Evolutionary conservation across 1,284 basidiomycete species (phyloP), one percentile per base, ranked within the genome.

Genomic region (Hemileia vastatrix): DNA sequence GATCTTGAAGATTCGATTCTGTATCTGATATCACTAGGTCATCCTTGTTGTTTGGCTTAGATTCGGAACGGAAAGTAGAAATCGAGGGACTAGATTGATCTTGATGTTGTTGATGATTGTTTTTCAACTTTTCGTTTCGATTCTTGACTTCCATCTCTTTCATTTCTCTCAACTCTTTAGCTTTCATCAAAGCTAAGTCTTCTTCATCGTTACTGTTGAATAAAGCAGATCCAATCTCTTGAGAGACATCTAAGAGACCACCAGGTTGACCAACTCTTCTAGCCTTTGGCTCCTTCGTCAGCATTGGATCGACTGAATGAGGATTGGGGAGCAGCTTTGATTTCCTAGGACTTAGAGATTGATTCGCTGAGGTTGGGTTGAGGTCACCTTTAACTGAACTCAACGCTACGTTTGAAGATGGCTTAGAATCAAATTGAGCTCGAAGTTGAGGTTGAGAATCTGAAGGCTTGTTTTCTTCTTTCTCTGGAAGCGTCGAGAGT

Each of bases 301-400:
- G 61, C 64, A 70, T 64, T 1, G 69, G 69, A 60, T 71, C 69
- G 32, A 71, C 62, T 24, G 57, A 50, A 44, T 71, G 67, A n/a
- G 70, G 70, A 19, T 71, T 71, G 5, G 70, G 70, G 6, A 71
- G 60, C 6, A 71, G 48, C 2, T 40, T 40, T 11, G 36, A 40
- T 40, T 40, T 40, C 36, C 15, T 40, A 15, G 36, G 36, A 11
- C 11, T 11, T 11, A 15, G 36, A 40, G 36, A 40, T 40, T 9
- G 36, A 27, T 27, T 27, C 27, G 27, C 27, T 27, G 27, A 27
- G 15, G 36, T 40, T 40, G 36, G 36, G 15, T 40, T 15, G 27
- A 27, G 27, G 27, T 27, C 27, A 27, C 27, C 27, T 27, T 27
- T 27, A 27, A 27, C 27, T 27, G 27, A 27, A 27, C 27, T 27